Evolutionary conservation across 495 filamentous ascomycete genomes (phyloP).

Genomic region (Penicillium bialowiezense): DNA sequence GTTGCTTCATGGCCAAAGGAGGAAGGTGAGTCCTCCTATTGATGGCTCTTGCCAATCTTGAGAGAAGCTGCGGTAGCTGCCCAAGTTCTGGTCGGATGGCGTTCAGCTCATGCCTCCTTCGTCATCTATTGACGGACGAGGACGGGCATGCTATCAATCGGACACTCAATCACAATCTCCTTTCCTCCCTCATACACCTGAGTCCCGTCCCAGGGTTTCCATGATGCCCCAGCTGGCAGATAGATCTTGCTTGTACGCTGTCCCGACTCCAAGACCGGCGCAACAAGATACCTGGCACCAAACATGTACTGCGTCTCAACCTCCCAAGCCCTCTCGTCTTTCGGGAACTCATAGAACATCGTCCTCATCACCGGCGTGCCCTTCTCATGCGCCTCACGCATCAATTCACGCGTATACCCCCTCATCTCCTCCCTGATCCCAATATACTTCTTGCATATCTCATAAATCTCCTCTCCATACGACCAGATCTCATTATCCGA

Average conservation of each 20-base stretch:
- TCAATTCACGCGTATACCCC: conserved; percentile 47
- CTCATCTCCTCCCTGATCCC: conserved; percentile 50
- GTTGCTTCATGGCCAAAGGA: not conserved
- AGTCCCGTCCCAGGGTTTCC: conserved; percentile 37
- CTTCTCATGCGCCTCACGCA: conserved; percentile 53
- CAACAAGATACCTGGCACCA: conserved; percentile 51
- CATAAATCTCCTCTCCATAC: conserved; percentile 54
- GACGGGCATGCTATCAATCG: conserved; percentile 51
- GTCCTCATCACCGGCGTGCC: conserved; percentile 55
- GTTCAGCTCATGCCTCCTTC: no score
- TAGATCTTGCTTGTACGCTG: conserved; percentile 43
- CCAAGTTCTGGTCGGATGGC: no score
- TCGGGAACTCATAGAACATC: conserved; percentile 56
- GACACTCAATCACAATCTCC: conserved; percentile 41
- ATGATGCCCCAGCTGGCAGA: conserved; percentile 42
- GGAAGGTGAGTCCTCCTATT: not conserved
- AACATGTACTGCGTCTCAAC: conserved; percentile 55
- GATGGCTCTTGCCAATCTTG: no score
- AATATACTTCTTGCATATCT: conserved; percentile 55
- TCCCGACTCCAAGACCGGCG: conserved; percentile 44
- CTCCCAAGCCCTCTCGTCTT: conserved; percentile 46
- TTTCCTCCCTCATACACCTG: conserved; percentile 30
- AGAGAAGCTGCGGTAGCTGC: no score
- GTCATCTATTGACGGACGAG: conserved; percentile 26
- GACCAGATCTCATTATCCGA: conserved; percentile 59